These are phyloP conservation scores for Penicillium sp. DNA, from an alignment of 2,329 filamentous ascomycete genomes.

Conservation along the genomic window DNA sequence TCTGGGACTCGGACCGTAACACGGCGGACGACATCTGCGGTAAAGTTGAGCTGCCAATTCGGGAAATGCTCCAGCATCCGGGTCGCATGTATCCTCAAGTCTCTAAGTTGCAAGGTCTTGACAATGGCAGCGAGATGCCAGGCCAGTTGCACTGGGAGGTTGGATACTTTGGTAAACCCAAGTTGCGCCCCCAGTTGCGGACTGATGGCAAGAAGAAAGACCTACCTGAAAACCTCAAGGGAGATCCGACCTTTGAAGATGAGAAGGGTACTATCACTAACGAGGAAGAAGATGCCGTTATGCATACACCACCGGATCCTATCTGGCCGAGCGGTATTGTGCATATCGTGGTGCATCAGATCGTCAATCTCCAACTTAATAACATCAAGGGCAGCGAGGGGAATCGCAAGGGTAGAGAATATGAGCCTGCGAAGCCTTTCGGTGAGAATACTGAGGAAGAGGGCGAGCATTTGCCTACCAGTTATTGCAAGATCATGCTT, in stretches of 20 bases:
- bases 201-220: conserved; percentile 85
- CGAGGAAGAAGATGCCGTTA: conserved; percentile 79
- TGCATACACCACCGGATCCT: conserved; percentile 92
- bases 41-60: conserved; percentile 90
- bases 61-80: conserved; percentile 92
- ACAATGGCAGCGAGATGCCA: conserved; percentile 85
- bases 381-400: conserved; percentile 86
- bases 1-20: conserved; percentile 94
- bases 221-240: conserved; percentile 74
- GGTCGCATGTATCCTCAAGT: conserved; percentile 91
- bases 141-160: conserved; percentile 96
- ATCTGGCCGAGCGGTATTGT: conserved; percentile 92
- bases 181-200: conserved; percentile 80
- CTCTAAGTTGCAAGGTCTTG: conserved; percentile 81
- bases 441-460: conserved; percentile 89
- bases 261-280: conserved; percentile 80
- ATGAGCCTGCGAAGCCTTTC: conserved; percentile 81
- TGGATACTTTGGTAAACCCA: conserved; percentile 90
- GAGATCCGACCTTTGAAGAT: conserved; percentile 80
- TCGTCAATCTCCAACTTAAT: conserved; percentile 90
- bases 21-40: conserved; percentile 95
- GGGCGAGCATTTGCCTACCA: conserved; percentile 78
- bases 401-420: conserved; percentile 83
- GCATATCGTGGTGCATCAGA: conserved; percentile 87
- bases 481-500: conserved; percentile 89